A percentile compares a stretch with the other conserved stretches of the same genome.
These are phyloP conservation scores for Cyberlindnera maritima DNA, from an alignment of 805 yeast genomes.

Conservation along the genomic window DNA sequence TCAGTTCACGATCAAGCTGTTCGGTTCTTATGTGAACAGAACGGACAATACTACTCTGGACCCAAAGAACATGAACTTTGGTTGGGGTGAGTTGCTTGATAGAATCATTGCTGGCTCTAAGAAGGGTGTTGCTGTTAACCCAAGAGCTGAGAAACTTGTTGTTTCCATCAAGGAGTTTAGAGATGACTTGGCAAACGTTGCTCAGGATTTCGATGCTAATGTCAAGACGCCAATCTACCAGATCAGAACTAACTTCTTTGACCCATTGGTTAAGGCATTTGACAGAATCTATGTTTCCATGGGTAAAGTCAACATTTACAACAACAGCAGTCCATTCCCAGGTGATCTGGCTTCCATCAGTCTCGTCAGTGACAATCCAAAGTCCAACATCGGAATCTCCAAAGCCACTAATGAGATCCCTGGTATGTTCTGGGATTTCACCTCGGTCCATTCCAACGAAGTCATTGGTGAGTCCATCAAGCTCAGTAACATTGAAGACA, in stretches of 20 bases:
- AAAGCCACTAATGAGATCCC: constrained; percentile 63
- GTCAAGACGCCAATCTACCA: constrained; percentile 55
- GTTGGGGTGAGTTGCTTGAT: constrained; percentile 88
- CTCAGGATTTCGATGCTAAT: constrained; percentile 33
- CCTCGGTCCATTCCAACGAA: constrained; percentile 71
- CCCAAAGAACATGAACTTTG: constrained; percentile 50
- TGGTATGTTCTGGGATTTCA: constrained; percentile 60
- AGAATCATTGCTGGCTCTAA: constrained; percentile 73
- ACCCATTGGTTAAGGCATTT: constrained; percentile 55
- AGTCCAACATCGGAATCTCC: constrained; percentile 52
- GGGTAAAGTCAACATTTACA: constrained; percentile 43
- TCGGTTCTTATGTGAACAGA: constrained; percentile 58
- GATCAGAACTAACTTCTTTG: constrained; percentile 62
- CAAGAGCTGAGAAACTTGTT: constrained; percentile 70
- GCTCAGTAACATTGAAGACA: constrained; percentile 53
- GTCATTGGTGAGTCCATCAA: constrained; percentile 68
- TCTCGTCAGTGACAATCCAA: constrained; percentile 51
- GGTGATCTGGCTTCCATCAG: constrained; percentile 39
- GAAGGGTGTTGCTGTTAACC: constrained; percentile 76
- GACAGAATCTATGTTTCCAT: constrained; percentile 60
- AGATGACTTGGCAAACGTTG: constrained; percentile 36
- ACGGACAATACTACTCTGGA: constrained; percentile 32
- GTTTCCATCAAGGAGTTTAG: constrained; percentile 74
- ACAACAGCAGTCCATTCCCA: constrained; percentile 29
- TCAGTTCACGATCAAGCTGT: constrained; percentile 68